Base-by-base conservation (phyloP, 306 rosid species). In the Casuarina equisetifolia region DNA sequence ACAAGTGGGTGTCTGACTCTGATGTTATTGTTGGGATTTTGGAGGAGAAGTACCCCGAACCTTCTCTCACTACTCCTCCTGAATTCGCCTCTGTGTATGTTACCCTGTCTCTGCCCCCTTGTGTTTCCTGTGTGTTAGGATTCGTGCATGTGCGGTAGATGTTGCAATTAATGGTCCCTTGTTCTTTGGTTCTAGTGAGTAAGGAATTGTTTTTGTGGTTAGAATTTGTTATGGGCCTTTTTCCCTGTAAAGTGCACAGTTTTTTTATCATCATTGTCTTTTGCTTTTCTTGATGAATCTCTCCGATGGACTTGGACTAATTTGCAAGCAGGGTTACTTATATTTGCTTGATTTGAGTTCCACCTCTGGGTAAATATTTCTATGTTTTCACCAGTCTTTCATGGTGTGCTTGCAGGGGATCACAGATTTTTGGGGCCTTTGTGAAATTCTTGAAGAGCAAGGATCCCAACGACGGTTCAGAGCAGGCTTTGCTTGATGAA, bases 1-100 rank as follows among this genome's bases (percentile, higher is more conserved):
- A 54, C 40, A 91, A 91, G 83, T 95, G 99, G 99, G 86, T 90
- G 2, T 0, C 97, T 80, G 99, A 95, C 72, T 95, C 99, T 13
- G 97, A 95, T 80, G 94, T 91, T 39, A 82, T 95, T 76, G 97
- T 88, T 57, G 92, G 85, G 17, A 75, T 84, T 38, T 85, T 95
- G 1, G 93, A 95, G 84, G 91, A 91, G 8, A 88, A 91, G 66
- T 84, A 79, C 80, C 97, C 99, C 11, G 82, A 92, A 72, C 90
- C 92, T 17, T 11, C 87, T 79, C 91, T 95, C 9, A 38, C 25
- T 38, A 70, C 94, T 72, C 96, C 98, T 77, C 69, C 92, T 71
- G 80, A 90, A 75, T 85, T 82, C 75, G 52, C 96, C 57, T 87
- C 92, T 12, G 96, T 95, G 99, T 95, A 87, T 81, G 85, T 2